Conservation (phyloP, 768 basidiomycete genomes). For the Hortiboletus flavorubellus region DNA sequence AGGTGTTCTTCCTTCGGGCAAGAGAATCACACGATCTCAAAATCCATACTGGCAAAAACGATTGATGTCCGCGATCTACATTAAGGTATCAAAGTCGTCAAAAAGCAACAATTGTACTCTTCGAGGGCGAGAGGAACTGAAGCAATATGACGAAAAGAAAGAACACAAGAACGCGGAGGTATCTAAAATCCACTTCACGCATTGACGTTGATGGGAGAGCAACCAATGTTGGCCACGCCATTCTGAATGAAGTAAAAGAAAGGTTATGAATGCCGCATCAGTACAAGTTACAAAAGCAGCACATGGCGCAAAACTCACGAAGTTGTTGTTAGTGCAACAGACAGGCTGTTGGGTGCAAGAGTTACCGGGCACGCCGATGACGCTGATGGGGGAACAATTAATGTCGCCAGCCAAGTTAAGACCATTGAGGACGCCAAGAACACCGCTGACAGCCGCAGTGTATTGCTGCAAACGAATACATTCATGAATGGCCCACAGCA, state of each 20-base stretch:
- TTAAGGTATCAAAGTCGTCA: too few species aligned
- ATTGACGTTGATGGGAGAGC: not conserved
- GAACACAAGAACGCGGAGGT: not conserved
- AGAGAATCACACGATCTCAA: too few species aligned
- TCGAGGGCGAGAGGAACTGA: too few species aligned
- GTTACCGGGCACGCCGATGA: not conserved
- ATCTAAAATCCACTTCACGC: not conserved
- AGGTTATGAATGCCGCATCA: not conserved
- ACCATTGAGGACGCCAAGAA: not conserved
- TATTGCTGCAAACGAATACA: not conserved
- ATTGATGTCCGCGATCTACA: too few species aligned
- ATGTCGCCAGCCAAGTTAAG: not conserved
- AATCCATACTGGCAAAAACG: too few species aligned
- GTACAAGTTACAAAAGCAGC: not conserved
- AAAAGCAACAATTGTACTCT: too few species aligned
- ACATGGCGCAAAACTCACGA: not conserved
- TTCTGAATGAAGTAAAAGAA: not conserved
- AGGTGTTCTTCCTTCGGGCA: too few species aligned
- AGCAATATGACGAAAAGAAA: too few species aligned
- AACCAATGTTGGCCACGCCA: not conserved
- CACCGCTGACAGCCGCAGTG: not conserved
- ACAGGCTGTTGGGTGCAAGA: not conserved
- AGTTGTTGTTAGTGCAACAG: not conserved
- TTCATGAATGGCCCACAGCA: not conserved
- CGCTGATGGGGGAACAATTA: not conserved